These are phyloP conservation scores for Claviceps maximensis DNA, from an alignment of 2,329 filamentous ascomycete genomes.

Conservation along the genomic window DNA sequence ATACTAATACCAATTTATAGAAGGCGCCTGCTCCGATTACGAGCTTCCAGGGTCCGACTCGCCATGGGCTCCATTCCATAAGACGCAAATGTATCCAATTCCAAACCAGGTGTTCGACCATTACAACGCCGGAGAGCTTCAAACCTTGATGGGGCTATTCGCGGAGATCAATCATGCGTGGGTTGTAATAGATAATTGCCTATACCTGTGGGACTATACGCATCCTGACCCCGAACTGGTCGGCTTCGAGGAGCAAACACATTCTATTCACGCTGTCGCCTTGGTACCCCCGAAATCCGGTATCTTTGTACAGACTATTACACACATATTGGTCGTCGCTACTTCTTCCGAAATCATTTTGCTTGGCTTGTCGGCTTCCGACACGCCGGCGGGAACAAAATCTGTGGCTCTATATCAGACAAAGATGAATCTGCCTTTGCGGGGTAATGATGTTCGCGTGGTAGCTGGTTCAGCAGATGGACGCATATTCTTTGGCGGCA, in stretches of 20 bases:
- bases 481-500: conserved; percentile 84
- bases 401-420: conserved; percentile 76
- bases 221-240: conserved; percentile 82
- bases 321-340: conserved; percentile 76
- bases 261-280: conserved; percentile 83
- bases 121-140: conserved; percentile 75
- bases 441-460: conserved; percentile 61
- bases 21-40: conserved; percentile 85
- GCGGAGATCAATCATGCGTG: conserved; percentile 90
- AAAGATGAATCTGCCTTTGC: conserved; percentile 65
- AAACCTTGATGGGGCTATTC: conserved; percentile 91
- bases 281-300: conserved; percentile 72
- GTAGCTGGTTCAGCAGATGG: conserved; percentile 75
- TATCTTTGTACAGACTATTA: conserved; percentile 79
- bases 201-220: conserved; percentile 98
- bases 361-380: conserved; percentile 63
- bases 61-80: conserved; percentile 83
- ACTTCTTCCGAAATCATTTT: conserved; percentile 76
- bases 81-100: conserved; percentile 73
- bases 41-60: conserved; percentile 55
- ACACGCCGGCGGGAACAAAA: conserved; percentile 55
- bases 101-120: conserved; percentile 88
- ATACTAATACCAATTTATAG: conserved; percentile 31
- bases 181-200: conserved; percentile 87
- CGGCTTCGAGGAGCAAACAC: conserved; percentile 78